phyloP scores from a whole-genome alignment of 768 basidiomycete genomes.

The Favolaschia claudopus region DNA sequence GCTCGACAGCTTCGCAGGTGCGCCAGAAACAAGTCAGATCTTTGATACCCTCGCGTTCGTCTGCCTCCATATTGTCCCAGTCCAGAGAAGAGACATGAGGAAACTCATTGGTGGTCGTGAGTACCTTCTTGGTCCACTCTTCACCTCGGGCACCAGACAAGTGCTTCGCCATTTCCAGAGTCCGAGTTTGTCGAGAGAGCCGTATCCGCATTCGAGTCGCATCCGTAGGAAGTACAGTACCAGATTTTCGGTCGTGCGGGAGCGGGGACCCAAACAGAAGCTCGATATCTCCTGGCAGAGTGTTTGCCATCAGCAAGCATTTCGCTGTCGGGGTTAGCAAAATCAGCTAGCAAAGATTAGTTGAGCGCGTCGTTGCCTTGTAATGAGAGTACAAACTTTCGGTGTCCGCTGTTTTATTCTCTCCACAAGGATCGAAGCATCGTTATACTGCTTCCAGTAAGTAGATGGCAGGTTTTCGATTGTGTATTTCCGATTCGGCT shows the following conservation, averaged over 20 bases:
- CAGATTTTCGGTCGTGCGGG: conserved; percentile 11
- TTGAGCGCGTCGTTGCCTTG: not conserved
- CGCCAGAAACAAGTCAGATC: conserved; percentile 35
- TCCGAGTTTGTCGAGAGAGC: conserved; percentile 40
- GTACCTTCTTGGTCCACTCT: conserved; percentile 49
- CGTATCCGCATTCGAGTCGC: conserved; percentile 44
- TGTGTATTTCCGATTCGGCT: conserved; percentile 45
- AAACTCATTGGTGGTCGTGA: conserved; percentile 27
- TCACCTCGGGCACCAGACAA: conserved; percentile 37
- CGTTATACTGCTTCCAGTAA: conserved; percentile 56
- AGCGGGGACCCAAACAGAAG: conserved; percentile 37
- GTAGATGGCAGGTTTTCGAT: conserved; percentile 46
- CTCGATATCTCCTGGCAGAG: conserved; percentile 57
- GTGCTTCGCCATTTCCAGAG: conserved; percentile 46
- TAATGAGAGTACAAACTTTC: conserved; percentile 41
- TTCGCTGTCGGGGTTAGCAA: conserved; percentile 47
- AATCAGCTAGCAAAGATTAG: conserved; percentile 44
- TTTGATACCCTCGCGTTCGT: conserved; percentile 36
- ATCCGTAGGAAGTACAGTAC: not conserved
- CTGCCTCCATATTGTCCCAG: conserved; percentile 32
- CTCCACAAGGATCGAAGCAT: conserved; percentile 51
- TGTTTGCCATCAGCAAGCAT: conserved; percentile 61
- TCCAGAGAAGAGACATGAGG: conserved; percentile 33
- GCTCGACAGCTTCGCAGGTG: conserved; percentile 31
- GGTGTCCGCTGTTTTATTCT: conserved; percentile 63